Conservation (phyloP, 164 flowering plant species). For the Aristolochia contorta region DNA sequence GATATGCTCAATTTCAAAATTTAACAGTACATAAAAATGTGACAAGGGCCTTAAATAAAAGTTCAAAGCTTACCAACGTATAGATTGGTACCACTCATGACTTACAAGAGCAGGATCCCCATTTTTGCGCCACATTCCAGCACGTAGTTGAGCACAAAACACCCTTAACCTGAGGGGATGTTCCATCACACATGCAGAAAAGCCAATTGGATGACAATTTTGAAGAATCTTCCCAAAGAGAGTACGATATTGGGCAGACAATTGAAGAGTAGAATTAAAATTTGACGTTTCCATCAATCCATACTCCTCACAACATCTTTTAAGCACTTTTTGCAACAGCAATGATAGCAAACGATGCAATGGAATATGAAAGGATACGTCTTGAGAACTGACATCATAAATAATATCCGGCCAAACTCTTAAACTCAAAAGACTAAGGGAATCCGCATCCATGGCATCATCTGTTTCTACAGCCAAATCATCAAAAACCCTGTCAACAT, state of each 20-base stretch:
- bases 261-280: slow-evolving; percentile 16
- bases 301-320: slow-evolving; percentile 45
- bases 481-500: slow-evolving; percentile 17
- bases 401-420: slow-evolving; percentile 69
- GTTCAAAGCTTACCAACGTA: slow-evolving; percentile 52
- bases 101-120: slow-evolving; percentile 65
- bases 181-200: slow-evolving; percentile 86
- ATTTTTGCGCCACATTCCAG: slow-evolving; percentile 97
- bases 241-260: slow-evolving; percentile 19
- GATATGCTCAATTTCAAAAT: not conserved
- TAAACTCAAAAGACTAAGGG: slow-evolving; percentile 37
- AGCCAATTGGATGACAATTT: slow-evolving; percentile 71
- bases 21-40: not conserved
- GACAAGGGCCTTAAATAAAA: not conserved
- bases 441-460: slow-evolving; percentile 24
- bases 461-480: slow-evolving; percentile 30
- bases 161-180: slow-evolving; percentile 82
- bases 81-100: slow-evolving; percentile 68
- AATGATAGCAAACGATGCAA: slow-evolving; percentile 74
- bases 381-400: slow-evolving; percentile 88
- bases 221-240: slow-evolving; percentile 49
- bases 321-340: slow-evolving; percentile 50
- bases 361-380: slow-evolving; percentile 78
- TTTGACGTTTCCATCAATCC: slow-evolving; percentile 8
- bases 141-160: slow-evolving; percentile 83